phyloP scores from a whole-genome alignment of 2,329 filamentous ascomycete genomes.

The Davidsoniella neocaledoniae region DNA sequence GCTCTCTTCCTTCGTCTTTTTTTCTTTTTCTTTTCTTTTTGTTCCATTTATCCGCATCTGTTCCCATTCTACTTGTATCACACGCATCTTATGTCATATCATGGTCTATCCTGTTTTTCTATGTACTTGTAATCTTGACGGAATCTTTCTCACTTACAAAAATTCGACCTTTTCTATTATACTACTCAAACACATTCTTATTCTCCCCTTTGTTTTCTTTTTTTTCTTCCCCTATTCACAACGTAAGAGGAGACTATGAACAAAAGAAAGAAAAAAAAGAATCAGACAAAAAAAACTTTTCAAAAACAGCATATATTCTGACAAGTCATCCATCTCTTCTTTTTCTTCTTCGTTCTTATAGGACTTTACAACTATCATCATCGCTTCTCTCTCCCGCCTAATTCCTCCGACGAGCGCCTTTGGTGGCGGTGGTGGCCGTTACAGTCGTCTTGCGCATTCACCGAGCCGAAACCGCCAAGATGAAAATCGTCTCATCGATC shows the following conservation, averaged over 20 bases:
- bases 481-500: conserved; percentile 87
- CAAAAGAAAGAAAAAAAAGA: too few relatives aligned
- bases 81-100: neutral
- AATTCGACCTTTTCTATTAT: too few relatives aligned
- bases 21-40: conserved; percentile 1
- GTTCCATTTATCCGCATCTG: neutral
- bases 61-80: neutral
- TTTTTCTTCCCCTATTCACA: too few relatives aligned
- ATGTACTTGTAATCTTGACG: neutral
- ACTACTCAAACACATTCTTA: neutral
- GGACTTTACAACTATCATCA: conserved; percentile 51
- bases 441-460: conserved; percentile 44
- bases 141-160: too few relatives aligned
- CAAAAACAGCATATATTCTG: too few relatives aligned
- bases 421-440: conserved; percentile 31
- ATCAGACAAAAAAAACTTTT: too few relatives aligned
- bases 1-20: neutral
- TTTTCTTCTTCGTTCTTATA: conserved; percentile 17
- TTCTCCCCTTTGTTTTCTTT: conserved; percentile 14
- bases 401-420: conserved; percentile 30
- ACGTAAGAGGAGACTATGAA: too few relatives aligned
- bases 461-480: conserved; percentile 48
- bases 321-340: neutral
- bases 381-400: conserved; percentile 51
- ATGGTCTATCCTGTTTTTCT: neutral